Evolutionary conservation across 495 filamentous ascomycete species (phyloP), one percentile per base, ranked within the genome.

Genomic region (Melanomma pulvis-pyrius): DNA sequence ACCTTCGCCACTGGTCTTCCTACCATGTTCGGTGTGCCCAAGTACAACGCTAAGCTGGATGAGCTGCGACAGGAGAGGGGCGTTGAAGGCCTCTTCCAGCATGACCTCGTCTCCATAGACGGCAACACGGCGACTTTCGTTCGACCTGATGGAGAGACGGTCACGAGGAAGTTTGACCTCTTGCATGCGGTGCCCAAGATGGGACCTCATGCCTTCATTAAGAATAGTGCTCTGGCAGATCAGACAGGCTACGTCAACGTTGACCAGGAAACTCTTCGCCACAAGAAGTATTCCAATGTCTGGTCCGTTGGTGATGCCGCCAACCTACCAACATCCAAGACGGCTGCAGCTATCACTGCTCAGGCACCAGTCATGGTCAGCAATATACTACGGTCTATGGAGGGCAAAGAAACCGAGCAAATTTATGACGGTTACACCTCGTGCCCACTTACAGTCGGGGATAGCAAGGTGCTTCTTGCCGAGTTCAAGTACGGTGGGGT

Each of bases 401-500:
- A 84, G 28, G 39, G 39, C 59, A 84, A 84, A 77, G 77, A 82
- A 63, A 68, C 71, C 0, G 76, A 81, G 55, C 78, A 78, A 0
- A 65, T 48, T 4, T 90, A 90, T 60, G 87, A 90, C 59, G 87
- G 87, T 8, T 90, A 90, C 73, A 86, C 87, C 0, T 88, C 86
- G 0, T 90, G 87, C 75, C 87, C 87, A 25, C 79, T 90, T n/a
- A 52, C 84, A 68, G 87, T 85, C 0, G 82, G 86, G 65, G 86
- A 89, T 65, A 82, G 82, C 57, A 87, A 90, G 77, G 85, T 90
- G 15, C 79, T 90, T 50, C 80, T 90, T 44, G 86, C 85, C 17
- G 87, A 90, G 77, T 90, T 90, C 79, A 89, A 87, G 81, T 90
- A 90, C 61, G 87, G 83, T n/a, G 86, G 85, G 12, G 82, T 79